phyloP scores from a whole-genome alignment of 495 filamentous ascomycete species.

The Trichocladium uniseriatum region DNA sequence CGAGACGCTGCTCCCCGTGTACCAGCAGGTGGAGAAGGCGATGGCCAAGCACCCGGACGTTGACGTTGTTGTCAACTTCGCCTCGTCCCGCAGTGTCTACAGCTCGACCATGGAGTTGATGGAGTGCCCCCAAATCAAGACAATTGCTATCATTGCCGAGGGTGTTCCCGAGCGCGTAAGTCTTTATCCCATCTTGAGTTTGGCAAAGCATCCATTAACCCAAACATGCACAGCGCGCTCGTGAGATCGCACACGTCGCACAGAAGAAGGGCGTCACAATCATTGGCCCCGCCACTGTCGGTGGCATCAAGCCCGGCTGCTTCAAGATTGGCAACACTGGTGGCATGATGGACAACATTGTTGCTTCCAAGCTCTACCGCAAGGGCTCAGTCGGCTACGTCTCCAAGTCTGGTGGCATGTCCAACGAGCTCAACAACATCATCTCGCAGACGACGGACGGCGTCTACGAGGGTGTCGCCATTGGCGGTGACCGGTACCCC shows the following conservation, averaged over 20 bases:
- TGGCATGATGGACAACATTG: conserved; percentile 99
- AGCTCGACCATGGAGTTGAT: conserved; percentile 96
- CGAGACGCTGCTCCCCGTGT: conserved; percentile 96
- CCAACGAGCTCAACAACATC: conserved; percentile 99
- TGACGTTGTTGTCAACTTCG: conserved; percentile 97
- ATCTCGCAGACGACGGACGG: conserved; percentile 89
- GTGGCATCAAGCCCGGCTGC: conserved; percentile 97
- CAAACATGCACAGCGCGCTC: conserved; percentile 56
- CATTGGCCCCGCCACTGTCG: conserved; percentile 95
- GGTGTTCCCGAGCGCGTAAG: conserved; percentile 95
- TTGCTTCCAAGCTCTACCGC: conserved; percentile 99
- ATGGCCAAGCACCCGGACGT: conserved; percentile 96
- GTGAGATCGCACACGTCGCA: conserved; percentile 91
- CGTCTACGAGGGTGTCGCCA: conserved; percentile 97
- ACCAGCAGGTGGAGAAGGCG: conserved; percentile 89
- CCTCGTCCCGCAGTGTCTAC: conserved; percentile 96
- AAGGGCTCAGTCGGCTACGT: conserved; percentile 97
- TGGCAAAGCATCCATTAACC: background rate
- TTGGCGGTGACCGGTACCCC: conserved; percentile 97
- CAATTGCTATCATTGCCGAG: conserved; percentile 97
- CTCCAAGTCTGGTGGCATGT: conserved; percentile 99
- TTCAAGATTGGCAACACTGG: conserved; percentile 99
- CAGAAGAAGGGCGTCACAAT: conserved; percentile 98
- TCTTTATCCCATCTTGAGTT: conserved; percentile 3
- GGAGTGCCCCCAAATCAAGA: conserved; percentile 93